Conservation (phyloP, 495 filamentous ascomycete species). For the Xylaria bambusicola region DNA sequence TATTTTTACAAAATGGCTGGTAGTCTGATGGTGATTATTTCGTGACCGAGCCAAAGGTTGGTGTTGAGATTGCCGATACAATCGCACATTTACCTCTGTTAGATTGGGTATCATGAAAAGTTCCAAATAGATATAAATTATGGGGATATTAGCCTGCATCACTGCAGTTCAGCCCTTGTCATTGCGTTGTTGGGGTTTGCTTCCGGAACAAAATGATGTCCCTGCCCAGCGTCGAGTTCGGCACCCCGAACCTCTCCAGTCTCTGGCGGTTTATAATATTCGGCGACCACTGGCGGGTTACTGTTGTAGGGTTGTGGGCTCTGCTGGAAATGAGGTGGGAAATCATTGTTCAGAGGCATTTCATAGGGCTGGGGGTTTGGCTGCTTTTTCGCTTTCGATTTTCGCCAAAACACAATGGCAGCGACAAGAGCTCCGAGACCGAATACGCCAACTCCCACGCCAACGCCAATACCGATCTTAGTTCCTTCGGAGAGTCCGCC, state of each 20-base stretch:
- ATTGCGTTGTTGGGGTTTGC: conserved; percentile 6
- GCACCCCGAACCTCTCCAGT: conserved; percentile 11
- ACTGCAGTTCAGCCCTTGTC: conserved; percentile 21
- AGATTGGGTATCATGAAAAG: conserved; percentile 6
- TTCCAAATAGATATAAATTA: background rate
- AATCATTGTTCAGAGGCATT: conserved; percentile 14
- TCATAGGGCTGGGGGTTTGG: conserved; percentile 10
- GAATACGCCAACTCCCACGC: conserved; percentile 19
- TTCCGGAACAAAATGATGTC: conserved; percentile 14
- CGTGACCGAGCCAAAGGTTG: no score
- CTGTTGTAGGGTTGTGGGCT: conserved; percentile 2
- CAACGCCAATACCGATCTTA: conserved; percentile 24
- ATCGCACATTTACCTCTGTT: conserved; percentile 1
- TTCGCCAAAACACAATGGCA: conserved; percentile 21
- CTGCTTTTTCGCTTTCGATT: conserved; percentile 18
- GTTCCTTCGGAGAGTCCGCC: conserved; percentile 19
- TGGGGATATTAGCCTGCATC: conserved; percentile 7
- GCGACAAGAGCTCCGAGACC: conserved; percentile 19
- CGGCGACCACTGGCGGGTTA: background rate
- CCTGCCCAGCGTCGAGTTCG: conserved; percentile 20
- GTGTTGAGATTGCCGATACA: background rate
- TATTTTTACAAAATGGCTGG: no score
- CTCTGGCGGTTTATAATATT: conserved; percentile 21
- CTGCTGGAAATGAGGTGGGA: conserved; percentile 8
- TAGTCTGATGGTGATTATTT: no score